A percentile compares a stretch with the other conserved stretches of the same genome.
Evolutionary conservation across 371 early-diverging fungal species (phyloP).

Genomic region (Mucor piriformis): DNA sequence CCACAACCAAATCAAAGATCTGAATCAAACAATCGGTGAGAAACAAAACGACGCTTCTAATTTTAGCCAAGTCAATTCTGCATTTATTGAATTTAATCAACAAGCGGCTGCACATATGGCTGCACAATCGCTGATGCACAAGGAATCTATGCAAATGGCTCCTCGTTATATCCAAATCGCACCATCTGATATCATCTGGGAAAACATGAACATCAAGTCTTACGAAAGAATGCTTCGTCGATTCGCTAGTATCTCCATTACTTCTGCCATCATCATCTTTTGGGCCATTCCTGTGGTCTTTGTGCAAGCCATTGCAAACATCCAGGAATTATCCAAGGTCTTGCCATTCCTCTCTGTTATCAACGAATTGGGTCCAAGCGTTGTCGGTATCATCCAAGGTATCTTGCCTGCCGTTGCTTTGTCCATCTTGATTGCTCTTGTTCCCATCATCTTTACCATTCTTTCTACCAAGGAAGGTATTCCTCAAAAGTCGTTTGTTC

Average conservation of each 20-base stretch:
- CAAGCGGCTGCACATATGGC: conserved; percentile 86
- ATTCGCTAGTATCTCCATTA: conserved; percentile 44
- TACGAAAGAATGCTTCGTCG: conserved; percentile 61
- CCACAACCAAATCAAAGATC: conserved; percentile 51
- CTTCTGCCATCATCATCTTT: conserved; percentile 63
- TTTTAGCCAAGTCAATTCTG: conserved; percentile 57
- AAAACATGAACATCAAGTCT: conserved; percentile 69
- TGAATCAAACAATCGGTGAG: conserved; percentile 58
- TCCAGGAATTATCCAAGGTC: conserved; percentile 58
- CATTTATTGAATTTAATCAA: conserved; percentile 82
- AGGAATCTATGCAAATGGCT: conserved; percentile 69
- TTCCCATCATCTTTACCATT: conserved; percentile 72
- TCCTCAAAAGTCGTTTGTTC: conserved; percentile 62
- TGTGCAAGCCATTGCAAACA: conserved; percentile 65
- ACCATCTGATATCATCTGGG: conserved; percentile 84
- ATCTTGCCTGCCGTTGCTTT: conserved; percentile 76
- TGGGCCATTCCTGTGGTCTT: conserved; percentile 75
- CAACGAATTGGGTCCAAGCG: conserved; percentile 31
- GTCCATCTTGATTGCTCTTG: conserved; percentile 69
- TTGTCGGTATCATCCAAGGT: conserved; percentile 77
- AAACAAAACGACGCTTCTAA: conserved; percentile 28
- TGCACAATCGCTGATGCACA: conserved; percentile 70
- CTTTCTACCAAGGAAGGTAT: conserved; percentile 74
- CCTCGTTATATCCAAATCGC: conserved; percentile 68
- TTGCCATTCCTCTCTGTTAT: conserved; percentile 52